Conservation (phyloP, 371 early-diverging fungal genomes). For the Mucor velutinosus region DNA sequence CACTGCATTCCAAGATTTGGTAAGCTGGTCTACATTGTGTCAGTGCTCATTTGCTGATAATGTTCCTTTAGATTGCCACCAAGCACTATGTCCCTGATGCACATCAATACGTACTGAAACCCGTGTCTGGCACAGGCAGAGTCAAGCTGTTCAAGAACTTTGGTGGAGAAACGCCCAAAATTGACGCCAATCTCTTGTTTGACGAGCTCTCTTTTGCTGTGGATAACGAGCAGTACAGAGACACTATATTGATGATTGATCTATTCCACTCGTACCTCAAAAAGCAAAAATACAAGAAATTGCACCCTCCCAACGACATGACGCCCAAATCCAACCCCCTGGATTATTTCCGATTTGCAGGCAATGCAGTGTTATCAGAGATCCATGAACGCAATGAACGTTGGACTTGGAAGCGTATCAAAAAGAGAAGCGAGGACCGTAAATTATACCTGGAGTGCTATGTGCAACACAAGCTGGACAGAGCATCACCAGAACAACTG, state of each 20-base stretch:
- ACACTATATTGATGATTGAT: conserved; percentile 78
- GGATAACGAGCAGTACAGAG: conserved; percentile 89
- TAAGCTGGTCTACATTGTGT: conserved; percentile 14
- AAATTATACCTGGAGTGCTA: conserved; percentile 80
- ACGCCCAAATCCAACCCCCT: conserved; percentile 81
- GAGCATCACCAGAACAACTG: conserved; percentile 54
- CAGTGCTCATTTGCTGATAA: neutral
- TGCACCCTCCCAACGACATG: conserved; percentile 76
- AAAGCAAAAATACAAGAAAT: conserved; percentile 74
- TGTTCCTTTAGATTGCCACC: conserved; percentile 55
- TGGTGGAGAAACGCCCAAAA: conserved; percentile 66
- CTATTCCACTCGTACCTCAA: conserved; percentile 78
- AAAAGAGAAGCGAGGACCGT: conserved; percentile 84
- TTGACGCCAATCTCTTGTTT: conserved; percentile 75
- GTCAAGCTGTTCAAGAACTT: conserved; percentile 73
- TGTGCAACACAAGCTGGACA: conserved; percentile 66
- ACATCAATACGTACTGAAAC: conserved; percentile 88
- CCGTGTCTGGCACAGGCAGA: conserved; percentile 92
- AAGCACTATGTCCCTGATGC: conserved; percentile 52
- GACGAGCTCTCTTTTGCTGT: conserved; percentile 92
- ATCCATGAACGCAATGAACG: conserved; percentile 84
- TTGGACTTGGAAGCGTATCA: conserved; percentile 89
- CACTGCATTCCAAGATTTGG: conserved; percentile 56
- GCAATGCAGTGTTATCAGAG: conserved; percentile 72
- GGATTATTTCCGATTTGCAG: conserved; percentile 90